Percentiles rank a stretch among this genome's conserved stretches.
Evolutionary conservation across 192 early-diverging fungal genomes (phyloP).

Genomic region (Coemansia sp.): DNA sequence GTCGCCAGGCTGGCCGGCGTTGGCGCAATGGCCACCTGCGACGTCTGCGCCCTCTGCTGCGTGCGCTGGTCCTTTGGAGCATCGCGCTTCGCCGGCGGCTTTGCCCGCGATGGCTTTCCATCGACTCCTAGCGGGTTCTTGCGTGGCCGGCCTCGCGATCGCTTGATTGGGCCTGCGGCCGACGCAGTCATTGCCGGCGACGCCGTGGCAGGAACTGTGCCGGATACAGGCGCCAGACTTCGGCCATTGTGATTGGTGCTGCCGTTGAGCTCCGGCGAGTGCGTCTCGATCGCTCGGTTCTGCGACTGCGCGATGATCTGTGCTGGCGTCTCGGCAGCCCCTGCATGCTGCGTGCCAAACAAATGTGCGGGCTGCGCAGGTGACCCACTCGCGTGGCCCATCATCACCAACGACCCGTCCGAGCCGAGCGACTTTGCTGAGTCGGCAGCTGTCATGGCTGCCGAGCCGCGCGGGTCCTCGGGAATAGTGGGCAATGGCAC

Average conservation of each 20-base stretch:
- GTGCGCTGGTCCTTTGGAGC: not conserved
- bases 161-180: slow-evolving; percentile 32
- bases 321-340: slow-evolving; percentile 17
- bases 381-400: slow-evolving; percentile 16
- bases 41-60: slow-evolving; percentile 18
- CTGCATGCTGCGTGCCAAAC: slow-evolving; percentile 2
- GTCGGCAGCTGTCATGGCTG: not conserved
- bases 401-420: slow-evolving; percentile 39
- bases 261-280: slow-evolving; percentile 47
- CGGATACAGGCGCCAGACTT: not conserved
- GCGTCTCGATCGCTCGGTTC: slow-evolving; percentile 18
- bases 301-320: slow-evolving; percentile 47
- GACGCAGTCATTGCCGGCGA: slow-evolving; percentile 8
- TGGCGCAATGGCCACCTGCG: slow-evolving; percentile 22
- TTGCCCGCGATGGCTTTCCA: slow-evolving; percentile 22
- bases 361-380: slow-evolving; percentile 1
- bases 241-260: not conserved
- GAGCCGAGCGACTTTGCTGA: not conserved
- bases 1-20: slow-evolving; percentile 42
- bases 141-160: slow-evolving; percentile 44
- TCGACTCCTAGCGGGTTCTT: slow-evolving; percentile 45
- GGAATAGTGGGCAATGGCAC: slow-evolving; percentile 23
- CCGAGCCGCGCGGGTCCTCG: slow-evolving; percentile 14
- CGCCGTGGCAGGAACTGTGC: not conserved
- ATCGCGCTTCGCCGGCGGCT: slow-evolving; percentile 25